phyloP scores from a whole-genome alignment of 257 asterid species.

The Salvia rosmarinus region DNA sequence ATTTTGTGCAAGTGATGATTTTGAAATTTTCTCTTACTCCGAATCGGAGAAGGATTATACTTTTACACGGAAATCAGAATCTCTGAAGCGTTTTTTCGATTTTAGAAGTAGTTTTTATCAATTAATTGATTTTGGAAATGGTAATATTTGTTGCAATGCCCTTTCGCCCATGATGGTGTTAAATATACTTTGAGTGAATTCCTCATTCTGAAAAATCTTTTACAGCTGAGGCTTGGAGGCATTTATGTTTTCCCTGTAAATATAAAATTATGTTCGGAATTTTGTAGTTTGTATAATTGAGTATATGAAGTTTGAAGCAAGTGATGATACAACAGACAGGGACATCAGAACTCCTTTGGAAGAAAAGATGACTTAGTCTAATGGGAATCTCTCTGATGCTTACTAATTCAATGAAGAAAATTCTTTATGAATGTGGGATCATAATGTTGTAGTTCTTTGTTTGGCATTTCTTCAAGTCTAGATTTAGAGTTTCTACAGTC shows the following conservation, averaged over 20 bases:
- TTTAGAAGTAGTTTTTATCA: neutral
- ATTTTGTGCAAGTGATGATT: slow-evolving; percentile 44
- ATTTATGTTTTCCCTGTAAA: neutral
- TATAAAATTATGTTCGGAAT: too few species aligned
- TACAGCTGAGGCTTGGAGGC: slow-evolving; percentile 50
- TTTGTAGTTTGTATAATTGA: neutral
- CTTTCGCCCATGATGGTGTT: slow-evolving; percentile 59
- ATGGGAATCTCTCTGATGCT: slow-evolving; percentile 91
- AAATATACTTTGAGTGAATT: slow-evolving; percentile 63
- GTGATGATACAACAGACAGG: slow-evolving; percentile 81
- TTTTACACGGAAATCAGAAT: slow-evolving; percentile 58
- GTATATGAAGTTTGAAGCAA: slow-evolving; percentile 27
- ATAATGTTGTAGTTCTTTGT: too few species aligned
- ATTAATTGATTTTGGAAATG: too few species aligned
- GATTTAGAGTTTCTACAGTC: neutral
- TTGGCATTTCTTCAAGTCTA: too few species aligned
- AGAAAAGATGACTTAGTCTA: slow-evolving; percentile 51
- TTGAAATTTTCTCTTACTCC: slow-evolving; percentile 40
- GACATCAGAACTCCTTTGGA: slow-evolving; percentile 60
- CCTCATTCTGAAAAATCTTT: slow-evolving; percentile 42
- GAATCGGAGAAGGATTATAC: slow-evolving; percentile 44
- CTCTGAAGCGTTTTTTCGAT: slow-evolving; percentile 47
- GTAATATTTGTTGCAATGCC: neutral
- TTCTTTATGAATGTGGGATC: too few species aligned
- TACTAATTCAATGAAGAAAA: neutral